phyloP scores from a whole-genome alignment of 2,329 filamentous ascomycete species.

The Colletotrichum sp. region DNA sequence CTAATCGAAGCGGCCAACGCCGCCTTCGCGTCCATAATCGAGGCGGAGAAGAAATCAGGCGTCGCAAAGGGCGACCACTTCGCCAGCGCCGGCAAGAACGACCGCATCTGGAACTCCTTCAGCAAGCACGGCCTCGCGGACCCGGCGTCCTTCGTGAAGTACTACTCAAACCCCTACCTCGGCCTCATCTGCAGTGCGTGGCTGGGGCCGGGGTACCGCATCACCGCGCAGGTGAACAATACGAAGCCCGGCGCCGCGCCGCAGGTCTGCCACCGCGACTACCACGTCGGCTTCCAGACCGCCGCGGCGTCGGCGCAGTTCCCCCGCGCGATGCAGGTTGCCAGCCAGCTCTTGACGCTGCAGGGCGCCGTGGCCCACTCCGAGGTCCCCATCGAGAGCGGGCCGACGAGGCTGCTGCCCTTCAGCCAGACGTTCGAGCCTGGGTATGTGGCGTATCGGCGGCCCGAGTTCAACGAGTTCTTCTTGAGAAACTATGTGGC shows the following conservation, averaged over 20 bases:
- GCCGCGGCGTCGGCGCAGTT: conserved; percentile 48
- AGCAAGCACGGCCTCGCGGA: conserved; percentile 62
- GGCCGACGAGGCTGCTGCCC: conserved; percentile 65
- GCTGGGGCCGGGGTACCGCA: conserved; percentile 64
- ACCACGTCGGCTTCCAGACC: conserved; percentile 68
- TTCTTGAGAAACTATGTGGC: conserved; percentile 59
- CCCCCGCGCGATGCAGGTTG: conserved; percentile 57
- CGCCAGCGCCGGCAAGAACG: conserved; percentile 58
- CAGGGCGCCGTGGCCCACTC: conserved; percentile 69
- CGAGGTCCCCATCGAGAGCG: conserved; percentile 62
- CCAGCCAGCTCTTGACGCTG: conserved; percentile 63
- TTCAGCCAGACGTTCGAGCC: conserved; percentile 63
- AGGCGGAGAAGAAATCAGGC: conserved; percentile 39
- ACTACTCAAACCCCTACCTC: conserved; percentile 67
- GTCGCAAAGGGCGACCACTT: conserved; percentile 64
- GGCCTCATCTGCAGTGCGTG: conserved; percentile 56
- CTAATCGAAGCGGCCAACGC: conserved; percentile 52
- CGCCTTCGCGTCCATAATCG: conserved; percentile 55
- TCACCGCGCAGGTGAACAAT: conserved; percentile 68
- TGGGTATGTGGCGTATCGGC: conserved; percentile 64
- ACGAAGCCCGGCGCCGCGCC: conserved; percentile 63
- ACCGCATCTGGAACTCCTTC: conserved; percentile 71
- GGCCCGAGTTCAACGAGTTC: conserved; percentile 55
- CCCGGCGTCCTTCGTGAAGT: conserved; percentile 56
- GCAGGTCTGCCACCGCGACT: conserved; percentile 66